phyloP scores from a whole-genome alignment of 2,329 filamentous ascomycete species.

The Grosmannia serpens region DNA sequence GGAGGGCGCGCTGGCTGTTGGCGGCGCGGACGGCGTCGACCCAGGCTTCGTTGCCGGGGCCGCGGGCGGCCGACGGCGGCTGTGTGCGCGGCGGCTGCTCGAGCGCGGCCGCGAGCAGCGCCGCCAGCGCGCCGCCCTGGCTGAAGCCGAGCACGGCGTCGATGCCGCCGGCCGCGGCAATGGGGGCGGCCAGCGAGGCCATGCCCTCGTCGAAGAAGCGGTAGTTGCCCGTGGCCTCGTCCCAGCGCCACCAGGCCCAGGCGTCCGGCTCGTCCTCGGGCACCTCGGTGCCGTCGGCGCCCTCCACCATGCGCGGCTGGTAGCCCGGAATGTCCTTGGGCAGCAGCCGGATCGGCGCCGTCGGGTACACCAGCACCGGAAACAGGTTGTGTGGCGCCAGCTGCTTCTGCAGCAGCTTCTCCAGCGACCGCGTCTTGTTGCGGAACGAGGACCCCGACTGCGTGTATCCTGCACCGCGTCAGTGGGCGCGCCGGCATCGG shows the following conservation, averaged over 20 bases:
- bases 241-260: conserved; percentile 73
- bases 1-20: conserved; percentile 36
- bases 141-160: conserved; percentile 75
- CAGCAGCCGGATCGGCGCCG: conserved; percentile 51
- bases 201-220: conserved; percentile 60
- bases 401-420: conserved; percentile 66
- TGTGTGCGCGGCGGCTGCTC: conserved; percentile 34
- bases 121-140: conserved; percentile 64
- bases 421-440: conserved; percentile 76
- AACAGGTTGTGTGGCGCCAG: conserved; percentile 48
- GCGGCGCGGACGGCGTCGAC: conserved; percentile 33
- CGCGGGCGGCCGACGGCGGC: conserved; percentile 13
- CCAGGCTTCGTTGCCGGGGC: conserved; percentile 23
- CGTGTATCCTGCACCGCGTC: conserved; percentile 55
- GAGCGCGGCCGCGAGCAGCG: conserved; percentile 59
- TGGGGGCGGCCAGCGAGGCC: conserved; percentile 44
- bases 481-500: too few species aligned
- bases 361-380: conserved; percentile 54
- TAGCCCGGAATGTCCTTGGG: conserved; percentile 61
- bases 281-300: conserved; percentile 5
- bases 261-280: conserved; percentile 45
- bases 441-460: conserved; percentile 80
- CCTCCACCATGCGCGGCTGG: conserved; percentile 14
- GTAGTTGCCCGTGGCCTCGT: conserved; percentile 55
- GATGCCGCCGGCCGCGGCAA: conserved; percentile 53